Evolutionary conservation across 441 rosid genomes (phyloP), one percentile per base, ranked within the genome.

Genomic region (Pelargonium fulgidum): DNA sequence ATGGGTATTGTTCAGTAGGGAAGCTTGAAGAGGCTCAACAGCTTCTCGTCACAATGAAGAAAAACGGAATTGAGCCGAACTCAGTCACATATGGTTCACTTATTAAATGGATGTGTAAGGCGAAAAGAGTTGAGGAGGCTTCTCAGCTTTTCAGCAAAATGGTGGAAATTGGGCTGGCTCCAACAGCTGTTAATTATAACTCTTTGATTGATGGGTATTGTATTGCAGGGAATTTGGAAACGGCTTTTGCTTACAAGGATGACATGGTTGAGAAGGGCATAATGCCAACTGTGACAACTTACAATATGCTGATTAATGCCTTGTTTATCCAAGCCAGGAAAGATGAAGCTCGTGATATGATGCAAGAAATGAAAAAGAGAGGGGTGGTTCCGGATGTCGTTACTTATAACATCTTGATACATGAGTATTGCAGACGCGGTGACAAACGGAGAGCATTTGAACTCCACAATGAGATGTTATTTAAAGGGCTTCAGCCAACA

Each of bases 351-450:
- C 91, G 87, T 62, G 73, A 54, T 12, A 72, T 91, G 87, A 62
- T 88, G 50, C 84, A 77, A 50, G 96, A 89, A 62, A 86, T 93
- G 89, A 73, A 48, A 70, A 85, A 81, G 12, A 82, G 81, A 45
- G 92, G 95, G 62, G 42, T 88, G n/a, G 73, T 67, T 62, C 74
- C 87, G 24, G 95, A 91, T 83, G 73, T 87, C 68, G 81, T 91
- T 63, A 88, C 97, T 0, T 91, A 86, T 78, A 91, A 91, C 82
- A 87, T 91, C 70, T 78, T 89, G 73, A 86, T 91, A 48, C 91
- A 91, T 72, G 97, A 95, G 26, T 87, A 86, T 71, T 84, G 93
- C 71, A 85, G 89, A 72, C 78, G 91, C 50, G 88, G 94, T 45
- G 79, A 89, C 84, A 83, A 78, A 14, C 81, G 78, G 76, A 87